Evolutionary conservation across 768 basidiomycete species (phyloP), one percentile per base, ranked within the genome.

Genomic region (Auricularia sp.): DNA sequence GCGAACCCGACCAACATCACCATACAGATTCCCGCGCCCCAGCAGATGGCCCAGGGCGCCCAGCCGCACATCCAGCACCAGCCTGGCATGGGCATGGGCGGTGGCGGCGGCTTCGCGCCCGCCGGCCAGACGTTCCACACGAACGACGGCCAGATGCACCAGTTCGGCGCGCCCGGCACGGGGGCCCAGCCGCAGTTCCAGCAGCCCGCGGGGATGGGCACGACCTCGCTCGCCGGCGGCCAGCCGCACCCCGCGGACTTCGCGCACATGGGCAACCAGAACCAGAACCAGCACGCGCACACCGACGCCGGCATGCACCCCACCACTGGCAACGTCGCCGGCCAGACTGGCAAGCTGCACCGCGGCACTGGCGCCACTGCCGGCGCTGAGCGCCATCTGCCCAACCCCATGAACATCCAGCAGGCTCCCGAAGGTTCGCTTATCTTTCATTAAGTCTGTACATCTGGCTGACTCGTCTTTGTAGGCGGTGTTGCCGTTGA

Each of bases 401-500:
- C 47, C 47, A 51, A 51, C 47, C 79, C 79, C 0, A 56, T 80
- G 21, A 72, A 71, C 54, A 78, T 77, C 33, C 59, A 74, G 56
- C 76, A 79, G 2, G 74, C 69, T 5, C 70, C 74, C 23, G 71
- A 71, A 68, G 79, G 75, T 75, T 33, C 6, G 68, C 61, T 64
- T 34, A 8, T 63, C 14, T 1, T 16, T 8, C 10, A 16, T 2
- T 39, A 3, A 29, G 1, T 29, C 29, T 1, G 29, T 0, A 29
- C 29, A 0, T 2, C 2, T 29, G 23, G 61, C 18, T 67, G 8
- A 12, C 3, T 39, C 21, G 51, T 36, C 4, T 35, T 42, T 16
- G 21, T 23, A 74, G 78, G 74, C 29, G 77, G 78, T 3, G 77
- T 77, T 7, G 74, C 75, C 2, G 64, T 76, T 16, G 77, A 71